Base-by-base conservation (phyloP, 257 asterid genomes). In the Striga asiatica region DNA sequence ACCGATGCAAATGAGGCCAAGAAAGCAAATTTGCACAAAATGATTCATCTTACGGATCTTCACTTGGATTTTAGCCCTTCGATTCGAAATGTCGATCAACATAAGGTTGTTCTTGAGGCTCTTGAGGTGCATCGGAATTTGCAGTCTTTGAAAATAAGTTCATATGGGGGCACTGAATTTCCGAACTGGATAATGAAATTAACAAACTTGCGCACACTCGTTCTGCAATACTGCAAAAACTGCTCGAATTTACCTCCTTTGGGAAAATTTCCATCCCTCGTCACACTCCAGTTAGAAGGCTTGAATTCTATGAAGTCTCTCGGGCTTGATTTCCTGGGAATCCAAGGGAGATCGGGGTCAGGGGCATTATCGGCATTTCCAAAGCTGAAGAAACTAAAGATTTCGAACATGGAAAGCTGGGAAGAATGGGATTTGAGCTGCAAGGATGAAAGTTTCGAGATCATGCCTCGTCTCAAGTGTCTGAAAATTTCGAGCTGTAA, bases 111-210 rank as follows among this genome's bases (percentile, higher is more conserved):
- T 24, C 53, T 78, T 7, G 82, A 79, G 49, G 88, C 88, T 61
- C 85, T 84, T 13, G 64, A 64, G 29, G 19, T 64, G 14, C 71
- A 63, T 4, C 46, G 58, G 10, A 69, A 70, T 22, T 21, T 84
- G 65, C 77, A 79, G 28, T 63, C 67, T 3, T 61, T 84, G 79
- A 72, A 61, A 27, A 72, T 81, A 2, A 75, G 73, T 63, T 75
- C 70, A 2, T 81, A 55, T 13, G 68, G 74, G 8, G 88, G 85
- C 17, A 24, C 55, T 45, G 56, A 42, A 6, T 58, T 84, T 24
- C 91, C 94, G 2, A 12, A n/a, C 6, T 84, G 94, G 94, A 70
- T 77, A 21, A 55, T 54, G 62, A 66, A 51, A 17, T 41, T 84
- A 49, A 49, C 60, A 43, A 79, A 67, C 21, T 34, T 84, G 61